These are phyloP conservation scores for Austropuccinia psidii DNA, from an alignment of 1,284 basidiomycete species.

Conservation along the genomic window DNA sequence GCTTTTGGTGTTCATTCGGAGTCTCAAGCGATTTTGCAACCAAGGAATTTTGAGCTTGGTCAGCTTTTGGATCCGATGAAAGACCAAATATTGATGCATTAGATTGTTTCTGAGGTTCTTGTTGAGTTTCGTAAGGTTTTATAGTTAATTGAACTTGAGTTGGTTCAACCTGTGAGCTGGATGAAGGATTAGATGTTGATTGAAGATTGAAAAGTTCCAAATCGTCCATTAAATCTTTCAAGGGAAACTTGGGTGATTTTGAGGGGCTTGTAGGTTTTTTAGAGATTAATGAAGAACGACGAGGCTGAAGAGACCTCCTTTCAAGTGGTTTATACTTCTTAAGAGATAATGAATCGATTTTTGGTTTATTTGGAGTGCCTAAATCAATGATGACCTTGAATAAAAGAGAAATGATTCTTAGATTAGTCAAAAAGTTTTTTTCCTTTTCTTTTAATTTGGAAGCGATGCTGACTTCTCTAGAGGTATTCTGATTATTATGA, in stretches of 20 bases:
- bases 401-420: neutral
- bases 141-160: neutral
- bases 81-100: too few species aligned
- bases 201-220: neutral
- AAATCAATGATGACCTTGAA: conserved; percentile 18
- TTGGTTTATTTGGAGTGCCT: conserved; percentile 11
- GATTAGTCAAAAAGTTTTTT: neutral
- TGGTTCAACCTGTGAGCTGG: neutral
- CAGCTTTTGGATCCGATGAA: too few species aligned
- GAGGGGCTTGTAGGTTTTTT: neutral
- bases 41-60: too few species aligned
- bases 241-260: conserved; percentile 12
- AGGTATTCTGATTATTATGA: neutral
- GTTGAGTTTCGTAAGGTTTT: too few species aligned
- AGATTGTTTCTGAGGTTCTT: too few species aligned
- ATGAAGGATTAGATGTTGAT: neutral
- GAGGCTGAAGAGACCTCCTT: conserved; percentile 2
- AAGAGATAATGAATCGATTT: neutral
- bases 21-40: too few species aligned
- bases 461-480: neutral
- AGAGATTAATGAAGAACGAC: neutral
- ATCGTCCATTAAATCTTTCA: neutral
- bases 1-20: too few species aligned
- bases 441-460: neutral
- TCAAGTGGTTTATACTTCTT: neutral